Evolutionary conservation across 495 filamentous ascomycete genomes (phyloP).

Genomic region (Pseudoneurospora amorphoporcata): DNA sequence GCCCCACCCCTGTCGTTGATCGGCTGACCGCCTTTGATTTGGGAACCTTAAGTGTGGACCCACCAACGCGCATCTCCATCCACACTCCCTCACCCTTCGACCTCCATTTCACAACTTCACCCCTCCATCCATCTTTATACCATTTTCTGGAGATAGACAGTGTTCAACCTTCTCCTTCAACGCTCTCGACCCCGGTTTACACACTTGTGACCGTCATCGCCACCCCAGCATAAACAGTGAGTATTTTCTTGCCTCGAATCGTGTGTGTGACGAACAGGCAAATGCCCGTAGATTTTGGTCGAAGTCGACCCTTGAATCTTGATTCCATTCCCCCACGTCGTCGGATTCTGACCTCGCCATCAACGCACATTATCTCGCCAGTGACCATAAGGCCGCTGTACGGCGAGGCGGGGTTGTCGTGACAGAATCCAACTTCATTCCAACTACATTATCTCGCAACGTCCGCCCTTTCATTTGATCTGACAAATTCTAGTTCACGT

Average conservation of each 20-base stretch:
- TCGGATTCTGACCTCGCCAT: background rate
- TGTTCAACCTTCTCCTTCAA: background rate
- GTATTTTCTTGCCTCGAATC: background rate
- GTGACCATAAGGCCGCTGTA: background rate
- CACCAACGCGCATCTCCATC: background rate
- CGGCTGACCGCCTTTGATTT: constrained; percentile 1
- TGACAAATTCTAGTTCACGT: background rate
- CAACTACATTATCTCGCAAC: background rate
- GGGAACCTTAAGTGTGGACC: background rate
- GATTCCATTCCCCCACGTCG: background rate
- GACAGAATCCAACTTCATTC: background rate
- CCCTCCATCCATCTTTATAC: background rate
- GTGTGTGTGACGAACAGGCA: background rate
- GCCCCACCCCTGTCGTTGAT: background rate
- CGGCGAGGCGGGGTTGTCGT: background rate
- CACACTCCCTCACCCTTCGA: background rate
- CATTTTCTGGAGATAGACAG: background rate
- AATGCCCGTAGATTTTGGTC: background rate
- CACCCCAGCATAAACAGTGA: background rate
- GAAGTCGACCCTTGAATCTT: background rate
- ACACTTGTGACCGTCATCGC: background rate
- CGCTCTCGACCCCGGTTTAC: background rate
- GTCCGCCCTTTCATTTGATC: background rate
- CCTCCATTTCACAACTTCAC: background rate
- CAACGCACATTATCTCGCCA: background rate